Evolutionary conservation across 2,329 filamentous ascomycete genomes (phyloP).

Genomic region (Ceratocystis cacaofunesta): DNA sequence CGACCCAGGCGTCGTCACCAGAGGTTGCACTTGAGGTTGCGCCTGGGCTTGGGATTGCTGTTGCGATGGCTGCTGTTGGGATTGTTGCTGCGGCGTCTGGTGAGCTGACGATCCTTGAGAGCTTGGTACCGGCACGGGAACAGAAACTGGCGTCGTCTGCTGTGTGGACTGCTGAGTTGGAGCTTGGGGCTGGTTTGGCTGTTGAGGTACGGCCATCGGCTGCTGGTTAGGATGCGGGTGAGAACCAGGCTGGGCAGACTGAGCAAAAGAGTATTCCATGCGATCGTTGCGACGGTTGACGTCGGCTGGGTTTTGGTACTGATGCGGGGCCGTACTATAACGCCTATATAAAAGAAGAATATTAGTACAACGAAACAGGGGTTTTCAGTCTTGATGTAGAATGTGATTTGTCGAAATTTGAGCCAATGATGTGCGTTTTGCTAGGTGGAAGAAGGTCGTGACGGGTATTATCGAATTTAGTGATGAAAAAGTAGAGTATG

Average conservation of each 20-base stretch:
- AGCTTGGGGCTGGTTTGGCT: background rate
- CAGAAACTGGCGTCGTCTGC: constrained; percentile 1
- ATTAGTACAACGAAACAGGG: background rate
- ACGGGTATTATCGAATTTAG: background rate
- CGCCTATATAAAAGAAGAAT: constrained; percentile 4
- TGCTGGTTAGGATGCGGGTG: constrained; percentile 29
- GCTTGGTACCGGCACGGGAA: constrained; percentile 19
- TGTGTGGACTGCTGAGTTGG: background rate
- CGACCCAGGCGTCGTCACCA: background rate
- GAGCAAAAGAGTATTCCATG: constrained; percentile 30
- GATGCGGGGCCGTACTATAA: constrained; percentile 24
- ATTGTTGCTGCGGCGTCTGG: constrained; percentile 19
- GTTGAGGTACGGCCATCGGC: constrained; percentile 31
- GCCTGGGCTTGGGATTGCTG: constrained; percentile 25
- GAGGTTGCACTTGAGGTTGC: constrained; percentile 21
- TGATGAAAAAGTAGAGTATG: background rate
- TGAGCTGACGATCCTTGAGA: constrained; percentile 20
- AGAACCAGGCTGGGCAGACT: constrained; percentile 26
- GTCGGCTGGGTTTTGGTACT: constrained; percentile 35
- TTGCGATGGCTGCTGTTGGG: constrained; percentile 22
- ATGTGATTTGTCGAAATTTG: background rate
- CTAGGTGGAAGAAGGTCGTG: background rate
- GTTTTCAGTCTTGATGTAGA: background rate
- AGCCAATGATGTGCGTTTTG: background rate
- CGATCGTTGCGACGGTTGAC: constrained; percentile 29